A percentile compares a stretch with the other conserved stretches of the same genome.
phyloP scores from a whole-genome alignment of 345 rosid species.

The Alliaria petiolata region DNA sequence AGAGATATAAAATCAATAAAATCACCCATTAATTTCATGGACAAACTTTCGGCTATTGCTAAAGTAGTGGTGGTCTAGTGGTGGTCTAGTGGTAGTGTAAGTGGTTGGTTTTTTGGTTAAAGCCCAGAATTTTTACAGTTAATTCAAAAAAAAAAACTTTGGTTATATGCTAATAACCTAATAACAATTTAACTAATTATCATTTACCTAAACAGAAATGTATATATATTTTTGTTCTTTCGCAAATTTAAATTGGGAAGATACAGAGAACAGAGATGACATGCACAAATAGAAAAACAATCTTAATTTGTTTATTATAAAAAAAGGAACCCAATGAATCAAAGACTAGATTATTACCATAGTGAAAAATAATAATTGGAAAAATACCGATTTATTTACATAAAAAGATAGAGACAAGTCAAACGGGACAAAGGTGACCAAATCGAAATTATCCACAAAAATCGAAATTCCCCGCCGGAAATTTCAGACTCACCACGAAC shows the following conservation, averaged over 20 bases:
- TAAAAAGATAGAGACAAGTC: slow-evolving; percentile 12
- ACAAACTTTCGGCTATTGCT: too few relatives aligned
- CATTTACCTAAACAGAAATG: background rate
- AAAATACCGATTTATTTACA: background rate
- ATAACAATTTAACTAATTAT: background rate
- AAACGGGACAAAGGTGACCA: background rate
- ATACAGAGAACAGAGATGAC: background rate
- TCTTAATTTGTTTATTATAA: background rate
- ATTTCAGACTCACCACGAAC: background rate
- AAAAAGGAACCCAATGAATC: background rate
- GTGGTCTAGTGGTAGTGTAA: too few relatives aligned
- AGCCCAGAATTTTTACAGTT: too few relatives aligned
- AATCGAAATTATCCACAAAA: background rate
- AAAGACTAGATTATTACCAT: background rate
- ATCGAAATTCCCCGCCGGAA: slow-evolving; percentile 14
- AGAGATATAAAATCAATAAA: too few relatives aligned
- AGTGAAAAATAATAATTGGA: background rate
- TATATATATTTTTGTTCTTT: background rate
- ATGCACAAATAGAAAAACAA: background rate
- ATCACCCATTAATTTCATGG: too few relatives aligned
- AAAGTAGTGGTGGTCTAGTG: too few relatives aligned
- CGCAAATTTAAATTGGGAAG: background rate
- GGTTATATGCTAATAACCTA: background rate
- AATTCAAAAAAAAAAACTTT: too few relatives aligned
- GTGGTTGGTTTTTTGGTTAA: too few relatives aligned